Conservation (phyloP, 331 rosid species). For the Pyracantha coccinea region DNA sequence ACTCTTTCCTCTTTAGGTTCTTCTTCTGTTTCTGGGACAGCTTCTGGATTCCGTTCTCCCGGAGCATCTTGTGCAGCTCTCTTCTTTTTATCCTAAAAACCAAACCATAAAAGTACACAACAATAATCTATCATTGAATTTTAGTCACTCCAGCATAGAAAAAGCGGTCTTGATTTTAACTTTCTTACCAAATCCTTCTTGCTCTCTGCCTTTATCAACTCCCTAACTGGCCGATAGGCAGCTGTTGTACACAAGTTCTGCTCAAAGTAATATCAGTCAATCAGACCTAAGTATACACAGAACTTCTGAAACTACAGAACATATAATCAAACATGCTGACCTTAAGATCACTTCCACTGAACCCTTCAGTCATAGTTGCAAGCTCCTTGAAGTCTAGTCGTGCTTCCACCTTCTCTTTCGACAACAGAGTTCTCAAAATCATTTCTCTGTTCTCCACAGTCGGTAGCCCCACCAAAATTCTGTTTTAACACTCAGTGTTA, state of each 20-base stretch:
- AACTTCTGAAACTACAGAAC: neutral
- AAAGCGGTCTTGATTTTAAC: neutral
- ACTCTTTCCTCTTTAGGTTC: constrained; percentile 43
- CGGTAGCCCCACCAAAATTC: constrained; percentile 91
- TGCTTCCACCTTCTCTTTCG: constrained; percentile 63
- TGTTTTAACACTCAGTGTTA: constrained; percentile 16
- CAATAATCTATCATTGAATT: neutral
- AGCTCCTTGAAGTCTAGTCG: constrained; percentile 64
- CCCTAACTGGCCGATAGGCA: constrained; percentile 87
- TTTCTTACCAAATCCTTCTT: constrained; percentile 52
- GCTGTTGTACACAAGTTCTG: constrained; percentile 93
- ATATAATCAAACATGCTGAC: constrained; percentile 22
- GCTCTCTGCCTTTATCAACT: constrained; percentile 76
- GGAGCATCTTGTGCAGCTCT: constrained; percentile 17
- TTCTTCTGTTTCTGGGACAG: constrained; percentile 9
- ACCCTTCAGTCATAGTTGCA: constrained; percentile 83
- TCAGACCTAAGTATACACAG: constrained; percentile 1
- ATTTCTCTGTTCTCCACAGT: constrained; percentile 78
- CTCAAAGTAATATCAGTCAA: constrained; percentile 1
- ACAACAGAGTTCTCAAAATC: constrained; percentile 64
- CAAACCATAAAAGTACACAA: neutral
- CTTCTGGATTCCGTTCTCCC: constrained; percentile 14
- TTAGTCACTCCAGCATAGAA: neutral
- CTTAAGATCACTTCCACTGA: constrained; percentile 93
- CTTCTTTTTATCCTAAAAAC: constrained; percentile 51